phyloP scores from a whole-genome alignment of 1,284 basidiomycete genomes.

The Coniferiporia weirii region DNA sequence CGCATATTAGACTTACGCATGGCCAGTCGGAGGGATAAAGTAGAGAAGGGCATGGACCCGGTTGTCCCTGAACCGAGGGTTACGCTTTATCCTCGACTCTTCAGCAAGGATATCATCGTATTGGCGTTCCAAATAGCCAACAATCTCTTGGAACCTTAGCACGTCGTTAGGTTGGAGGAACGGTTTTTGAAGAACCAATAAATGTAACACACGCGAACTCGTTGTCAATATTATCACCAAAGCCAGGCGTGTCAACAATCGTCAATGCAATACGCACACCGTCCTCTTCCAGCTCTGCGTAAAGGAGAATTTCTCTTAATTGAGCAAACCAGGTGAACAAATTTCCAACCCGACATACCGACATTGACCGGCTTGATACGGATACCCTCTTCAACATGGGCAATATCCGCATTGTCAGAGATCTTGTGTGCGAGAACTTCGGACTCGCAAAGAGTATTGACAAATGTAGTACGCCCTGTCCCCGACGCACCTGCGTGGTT shows the following conservation, averaged over 20 bases:
- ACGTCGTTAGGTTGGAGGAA: conserved; percentile 4
- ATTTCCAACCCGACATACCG: conserved; percentile 48
- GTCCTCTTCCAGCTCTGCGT: conserved; percentile 92
- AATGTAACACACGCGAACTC: conserved; percentile 80
- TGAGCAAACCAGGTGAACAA: not conserved
- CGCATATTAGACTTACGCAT: conserved; percentile 39
- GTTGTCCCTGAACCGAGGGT: conserved; percentile 98
- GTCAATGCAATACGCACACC: conserved; percentile 97
- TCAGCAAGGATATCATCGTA: conserved; percentile 99
- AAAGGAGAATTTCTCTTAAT: conserved; percentile 1
- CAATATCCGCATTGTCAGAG: conserved; percentile 81
- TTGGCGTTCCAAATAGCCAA: conserved; percentile 96
- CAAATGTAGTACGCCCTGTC: conserved; percentile 94
- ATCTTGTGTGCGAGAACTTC: conserved; percentile 85
- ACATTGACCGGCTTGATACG: conserved; percentile 95
- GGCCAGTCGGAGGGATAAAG: conserved; percentile 94
- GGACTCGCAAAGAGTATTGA: conserved; percentile 96
- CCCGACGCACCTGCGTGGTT: conserved; percentile 79
- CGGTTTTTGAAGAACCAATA: not conserved
- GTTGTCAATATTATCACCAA: conserved; percentile 99
- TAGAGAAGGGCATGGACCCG: conserved; percentile 94
- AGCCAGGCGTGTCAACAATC: conserved; percentile 98
- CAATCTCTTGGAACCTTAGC: conserved; percentile 89
- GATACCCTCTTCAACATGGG: conserved; percentile 92
- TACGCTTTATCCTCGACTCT: conserved; percentile 99